phyloP scores from a whole-genome alignment of 345 rosid species.

The Citrus trifoliata region DNA sequence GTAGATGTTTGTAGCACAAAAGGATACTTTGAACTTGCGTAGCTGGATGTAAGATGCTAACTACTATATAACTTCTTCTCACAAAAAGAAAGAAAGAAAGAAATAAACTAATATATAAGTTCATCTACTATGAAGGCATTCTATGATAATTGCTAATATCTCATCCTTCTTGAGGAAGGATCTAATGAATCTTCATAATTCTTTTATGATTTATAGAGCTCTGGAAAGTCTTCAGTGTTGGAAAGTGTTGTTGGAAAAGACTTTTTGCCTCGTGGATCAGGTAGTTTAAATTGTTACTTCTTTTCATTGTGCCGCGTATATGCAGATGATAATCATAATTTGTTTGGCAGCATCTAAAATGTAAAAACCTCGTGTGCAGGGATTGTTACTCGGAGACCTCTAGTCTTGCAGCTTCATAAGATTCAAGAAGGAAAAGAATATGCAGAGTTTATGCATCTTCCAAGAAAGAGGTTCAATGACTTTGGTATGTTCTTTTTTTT shows the following conservation, averaged over 20 bases:
- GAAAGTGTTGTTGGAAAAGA: slow-evolving; percentile 96
- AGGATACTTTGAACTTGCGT: neutral
- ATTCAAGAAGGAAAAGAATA: slow-evolving; percentile 89
- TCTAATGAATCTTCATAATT: slow-evolving; percentile 16
- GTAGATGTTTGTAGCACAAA: neutral
- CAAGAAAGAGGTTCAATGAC: slow-evolving; percentile 79
- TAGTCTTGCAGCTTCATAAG: slow-evolving; percentile 91
- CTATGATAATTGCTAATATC: neutral
- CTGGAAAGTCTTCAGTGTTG: slow-evolving; percentile 94
- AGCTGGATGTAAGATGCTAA: neutral
- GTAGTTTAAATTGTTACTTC: slow-evolving; percentile 31
- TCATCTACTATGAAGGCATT: slow-evolving; percentile 5
- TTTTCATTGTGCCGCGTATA: neutral
- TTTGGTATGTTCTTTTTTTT: slow-evolving; percentile 49
- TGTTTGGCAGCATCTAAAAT: neutral
- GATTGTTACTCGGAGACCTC: slow-evolving; percentile 96
- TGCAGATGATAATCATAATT: neutral
- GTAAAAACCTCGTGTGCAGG: slow-evolving; percentile 47
- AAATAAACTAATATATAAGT: neutral
- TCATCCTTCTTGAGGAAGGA: neutral
- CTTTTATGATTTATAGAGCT: slow-evolving; percentile 53
- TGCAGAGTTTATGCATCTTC: slow-evolving; percentile 96
- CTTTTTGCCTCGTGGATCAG: slow-evolving; percentile 96
- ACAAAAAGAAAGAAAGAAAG: no score
- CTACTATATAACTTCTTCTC: no score